phyloP scores from a whole-genome alignment of 768 basidiomycete genomes.

The Kwoniella sp. region DNA sequence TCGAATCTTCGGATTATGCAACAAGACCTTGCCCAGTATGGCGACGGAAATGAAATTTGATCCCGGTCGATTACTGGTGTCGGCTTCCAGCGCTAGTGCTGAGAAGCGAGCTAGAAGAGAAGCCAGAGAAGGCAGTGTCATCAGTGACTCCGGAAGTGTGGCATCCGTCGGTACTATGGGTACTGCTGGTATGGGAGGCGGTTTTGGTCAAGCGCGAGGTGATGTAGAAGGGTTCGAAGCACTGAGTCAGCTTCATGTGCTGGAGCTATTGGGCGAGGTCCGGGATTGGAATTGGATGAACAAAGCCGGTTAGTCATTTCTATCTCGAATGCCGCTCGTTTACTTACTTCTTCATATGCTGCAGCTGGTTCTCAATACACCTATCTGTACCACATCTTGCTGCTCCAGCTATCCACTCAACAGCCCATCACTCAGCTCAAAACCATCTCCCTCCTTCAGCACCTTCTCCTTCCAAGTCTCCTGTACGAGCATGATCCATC shows the following conservation, averaged over 20 bases:
- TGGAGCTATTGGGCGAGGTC: constrained; percentile 72
- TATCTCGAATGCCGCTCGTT: constrained; percentile 1
- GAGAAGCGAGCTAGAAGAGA: constrained; percentile 53
- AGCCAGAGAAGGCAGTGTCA: constrained; percentile 49
- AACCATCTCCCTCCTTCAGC: constrained; percentile 64
- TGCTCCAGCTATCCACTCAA: constrained; percentile 63
- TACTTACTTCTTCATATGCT: no score
- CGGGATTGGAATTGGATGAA: constrained; percentile 78
- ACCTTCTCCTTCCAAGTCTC: constrained; percentile 70
- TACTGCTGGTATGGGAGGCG: constrained; percentile 55
- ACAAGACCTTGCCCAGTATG: constrained; percentile 70
- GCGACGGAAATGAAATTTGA: constrained; percentile 83
- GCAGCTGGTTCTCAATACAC: constrained; percentile 60
- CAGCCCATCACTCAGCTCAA: constrained; percentile 62
- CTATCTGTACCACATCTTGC: constrained; percentile 73
- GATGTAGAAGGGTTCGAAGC: constrained; percentile 61
- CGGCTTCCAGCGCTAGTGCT: constrained; percentile 58
- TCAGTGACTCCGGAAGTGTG: constrained; percentile 47
- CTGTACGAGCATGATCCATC: constrained; percentile 75
- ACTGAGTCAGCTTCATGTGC: constrained; percentile 73
- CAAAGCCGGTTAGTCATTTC: constrained; percentile 65
- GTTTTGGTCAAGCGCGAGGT: constrained; percentile 55
- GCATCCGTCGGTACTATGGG: constrained; percentile 49
- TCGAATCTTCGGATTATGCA: constrained; percentile 81
- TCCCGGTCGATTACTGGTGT: constrained; percentile 71